Evolutionary conservation across 768 basidiomycete genomes (phyloP).

Genomic region (Suillus americanus): DNA sequence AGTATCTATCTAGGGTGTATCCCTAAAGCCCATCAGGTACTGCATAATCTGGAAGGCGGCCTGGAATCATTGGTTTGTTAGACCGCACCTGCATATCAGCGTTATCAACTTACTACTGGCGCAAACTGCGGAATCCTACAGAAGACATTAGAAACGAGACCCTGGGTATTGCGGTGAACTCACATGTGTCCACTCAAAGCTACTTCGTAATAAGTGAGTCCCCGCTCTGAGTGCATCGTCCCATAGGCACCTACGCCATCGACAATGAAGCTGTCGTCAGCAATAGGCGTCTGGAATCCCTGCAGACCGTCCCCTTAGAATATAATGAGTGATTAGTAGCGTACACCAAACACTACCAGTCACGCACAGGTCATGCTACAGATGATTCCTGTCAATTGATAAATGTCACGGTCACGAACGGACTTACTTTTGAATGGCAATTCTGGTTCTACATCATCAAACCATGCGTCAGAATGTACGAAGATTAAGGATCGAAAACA

Average conservation of each 20-base stretch:
- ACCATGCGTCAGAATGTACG: background rate
- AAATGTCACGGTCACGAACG: background rate
- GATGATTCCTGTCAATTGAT: too few species aligned
- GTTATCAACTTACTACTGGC: conserved; percentile 44
- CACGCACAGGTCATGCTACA: conserved; percentile 1
- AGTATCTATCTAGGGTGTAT: conserved; percentile 35
- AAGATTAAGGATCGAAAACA: background rate
- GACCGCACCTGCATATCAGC: background rate
- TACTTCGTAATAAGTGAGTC: conserved; percentile 67
- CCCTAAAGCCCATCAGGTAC: conserved; percentile 58
- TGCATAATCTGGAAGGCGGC: conserved; percentile 66
- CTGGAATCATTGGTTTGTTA: conserved; percentile 24
- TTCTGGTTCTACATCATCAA: conserved; percentile 40
- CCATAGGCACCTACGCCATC: conserved; percentile 73
- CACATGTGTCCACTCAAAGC: conserved; percentile 69
- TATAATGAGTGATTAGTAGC: conserved; percentile 3
- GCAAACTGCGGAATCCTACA: conserved; percentile 57
- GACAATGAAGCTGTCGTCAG: conserved; percentile 65
- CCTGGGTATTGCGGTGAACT: background rate
- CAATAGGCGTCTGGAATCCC: conserved; percentile 72
- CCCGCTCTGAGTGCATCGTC: conserved; percentile 63
- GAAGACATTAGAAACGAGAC: background rate
- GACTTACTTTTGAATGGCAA: conserved; percentile 19
- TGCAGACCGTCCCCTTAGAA: conserved; percentile 34
- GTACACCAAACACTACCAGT: background rate